phyloP scores from a whole-genome alignment of 495 filamentous ascomycete genomes.

The Penicillium paxilli region DNA sequence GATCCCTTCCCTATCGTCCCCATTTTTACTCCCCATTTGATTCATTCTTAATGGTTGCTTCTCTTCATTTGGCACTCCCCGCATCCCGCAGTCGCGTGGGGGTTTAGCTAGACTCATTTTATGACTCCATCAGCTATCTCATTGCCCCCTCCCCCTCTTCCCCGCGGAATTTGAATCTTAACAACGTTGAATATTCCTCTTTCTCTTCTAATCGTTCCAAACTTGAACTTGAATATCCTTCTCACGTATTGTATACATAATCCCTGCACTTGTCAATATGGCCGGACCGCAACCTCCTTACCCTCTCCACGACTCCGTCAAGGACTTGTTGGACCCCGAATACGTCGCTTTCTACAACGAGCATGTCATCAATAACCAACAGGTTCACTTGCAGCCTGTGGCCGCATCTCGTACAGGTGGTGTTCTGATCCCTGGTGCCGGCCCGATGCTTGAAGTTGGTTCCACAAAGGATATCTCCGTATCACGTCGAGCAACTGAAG shows the following conservation, averaged over 20 bases:
- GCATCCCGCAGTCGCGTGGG: background rate
- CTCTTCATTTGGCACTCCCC: background rate
- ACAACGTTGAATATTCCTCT: no score
- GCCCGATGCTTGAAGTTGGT: constrained; percentile 50
- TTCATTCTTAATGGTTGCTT: background rate
- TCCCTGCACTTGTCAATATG: no score
- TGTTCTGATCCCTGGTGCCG: constrained; percentile 54
- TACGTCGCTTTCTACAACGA: constrained; percentile 57
- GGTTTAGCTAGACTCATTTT: background rate
- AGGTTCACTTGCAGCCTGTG: constrained; percentile 54
- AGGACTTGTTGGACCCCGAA: constrained; percentile 46
- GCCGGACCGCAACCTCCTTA: constrained; percentile 48
- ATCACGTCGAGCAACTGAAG: constrained; percentile 43
- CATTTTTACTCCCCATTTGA: no score
- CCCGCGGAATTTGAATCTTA: no score
- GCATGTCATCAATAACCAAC: constrained; percentile 49
- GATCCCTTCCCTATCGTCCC: no score
- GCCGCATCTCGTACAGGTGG: constrained; percentile 51
- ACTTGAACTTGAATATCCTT: background rate
- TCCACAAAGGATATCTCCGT: constrained; percentile 50
- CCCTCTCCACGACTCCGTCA: constrained; percentile 53
- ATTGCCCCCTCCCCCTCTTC: no score
- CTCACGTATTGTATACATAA: no score
- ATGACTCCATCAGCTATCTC: background rate
- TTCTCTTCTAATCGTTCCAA: background rate